These are phyloP conservation scores for Tuber indicum DNA, from an alignment of 495 filamentous ascomycete genomes.

Conservation along the genomic window DNA sequence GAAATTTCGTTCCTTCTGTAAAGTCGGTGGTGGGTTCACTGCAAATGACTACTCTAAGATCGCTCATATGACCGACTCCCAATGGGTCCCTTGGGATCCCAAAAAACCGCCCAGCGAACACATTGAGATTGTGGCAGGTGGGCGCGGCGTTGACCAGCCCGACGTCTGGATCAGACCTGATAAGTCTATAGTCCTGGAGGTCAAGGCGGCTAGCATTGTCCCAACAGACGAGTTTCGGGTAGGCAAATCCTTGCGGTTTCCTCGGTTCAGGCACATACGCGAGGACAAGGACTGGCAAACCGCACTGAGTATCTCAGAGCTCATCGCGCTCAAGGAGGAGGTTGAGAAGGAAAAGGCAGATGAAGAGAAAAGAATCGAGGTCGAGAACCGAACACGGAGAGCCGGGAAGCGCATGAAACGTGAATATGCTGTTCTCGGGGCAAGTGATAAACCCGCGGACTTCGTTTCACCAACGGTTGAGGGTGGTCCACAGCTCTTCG, in stretches of 20 bases:
- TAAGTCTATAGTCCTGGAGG: constrained; percentile 77
- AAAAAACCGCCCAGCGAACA: constrained; percentile 70
- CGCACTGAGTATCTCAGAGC: constrained; percentile 70
- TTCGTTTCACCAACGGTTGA: background rate
- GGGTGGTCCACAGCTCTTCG: constrained; percentile 57
- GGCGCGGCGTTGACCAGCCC: constrained; percentile 67
- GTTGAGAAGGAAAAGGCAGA: constrained; percentile 59
- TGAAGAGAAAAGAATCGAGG: constrained; percentile 69
- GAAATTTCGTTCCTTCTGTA: constrained; percentile 80
- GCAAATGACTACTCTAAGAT: constrained; percentile 78
- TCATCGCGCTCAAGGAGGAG: constrained; percentile 62
- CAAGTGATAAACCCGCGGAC: constrained; percentile 46
- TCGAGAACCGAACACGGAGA: constrained; percentile 66
- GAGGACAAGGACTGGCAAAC: constrained; percentile 77
- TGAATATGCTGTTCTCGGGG: constrained; percentile 67
- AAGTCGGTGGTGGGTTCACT: constrained; percentile 87
- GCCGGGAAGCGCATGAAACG: constrained; percentile 58
- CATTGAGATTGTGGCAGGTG: constrained; percentile 75
- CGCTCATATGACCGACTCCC: constrained; percentile 75
- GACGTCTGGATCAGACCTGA: constrained; percentile 91
- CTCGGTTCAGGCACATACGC: constrained; percentile 76
- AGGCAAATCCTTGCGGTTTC: constrained; percentile 78
- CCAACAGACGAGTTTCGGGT: constrained; percentile 69
- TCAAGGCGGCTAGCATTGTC: constrained; percentile 81
- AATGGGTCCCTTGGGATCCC: constrained; percentile 81